A percentile compares a stretch with the other conserved stretches of the same genome.
Conservation (phyloP, 2,329 filamentous ascomycete genomes). For the Colletotrichum phormii region DNA sequence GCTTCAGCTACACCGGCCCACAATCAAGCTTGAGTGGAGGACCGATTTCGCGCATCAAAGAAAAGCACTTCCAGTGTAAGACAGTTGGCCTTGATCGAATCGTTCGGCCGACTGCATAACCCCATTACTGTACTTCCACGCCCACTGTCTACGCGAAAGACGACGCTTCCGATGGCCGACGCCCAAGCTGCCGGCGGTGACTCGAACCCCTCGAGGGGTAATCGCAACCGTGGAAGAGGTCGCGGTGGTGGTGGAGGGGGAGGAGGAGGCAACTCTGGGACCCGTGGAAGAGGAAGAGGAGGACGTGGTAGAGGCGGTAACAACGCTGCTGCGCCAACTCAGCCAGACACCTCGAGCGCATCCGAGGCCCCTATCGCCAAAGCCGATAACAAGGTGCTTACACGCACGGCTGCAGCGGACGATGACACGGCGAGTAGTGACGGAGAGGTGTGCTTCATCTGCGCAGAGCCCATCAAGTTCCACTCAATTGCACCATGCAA, state of each 20-base stretch:
- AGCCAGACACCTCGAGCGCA: slow-evolving; percentile 3
- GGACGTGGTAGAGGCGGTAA: slow-evolving; percentile 39
- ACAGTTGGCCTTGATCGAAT: background rate
- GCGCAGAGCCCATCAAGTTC: slow-evolving; percentile 89
- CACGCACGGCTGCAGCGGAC: slow-evolving; percentile 41
- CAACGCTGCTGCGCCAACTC: slow-evolving; percentile 19
- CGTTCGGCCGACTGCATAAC: background rate
- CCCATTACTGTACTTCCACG: background rate
- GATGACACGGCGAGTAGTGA: slow-evolving; percentile 63
- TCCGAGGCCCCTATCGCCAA: slow-evolving; percentile 1
- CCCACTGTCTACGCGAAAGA: too few relatives aligned
- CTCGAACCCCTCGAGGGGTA: slow-evolving; percentile 31
- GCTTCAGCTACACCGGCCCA: background rate
- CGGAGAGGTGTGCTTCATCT: slow-evolving; percentile 97
- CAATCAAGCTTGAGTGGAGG: background rate
- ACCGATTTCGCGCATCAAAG: background rate
- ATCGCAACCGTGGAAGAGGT: slow-evolving; percentile 35
- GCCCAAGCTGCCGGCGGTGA: slow-evolving; percentile 12
- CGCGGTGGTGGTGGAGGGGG: slow-evolving; percentile 47
- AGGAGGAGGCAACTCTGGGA: slow-evolving; percentile 37
- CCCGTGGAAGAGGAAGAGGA: slow-evolving; percentile 30
- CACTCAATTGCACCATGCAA: slow-evolving; percentile 93
- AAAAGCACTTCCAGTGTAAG: background rate
- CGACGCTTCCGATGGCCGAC: slow-evolving; percentile 23
- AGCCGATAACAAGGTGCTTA: slow-evolving; percentile 36